Evolutionary conservation across 2,329 filamentous ascomycete species (phyloP), one percentile per base, ranked within the genome.

Genomic region (Xylaria sp.): DNA sequence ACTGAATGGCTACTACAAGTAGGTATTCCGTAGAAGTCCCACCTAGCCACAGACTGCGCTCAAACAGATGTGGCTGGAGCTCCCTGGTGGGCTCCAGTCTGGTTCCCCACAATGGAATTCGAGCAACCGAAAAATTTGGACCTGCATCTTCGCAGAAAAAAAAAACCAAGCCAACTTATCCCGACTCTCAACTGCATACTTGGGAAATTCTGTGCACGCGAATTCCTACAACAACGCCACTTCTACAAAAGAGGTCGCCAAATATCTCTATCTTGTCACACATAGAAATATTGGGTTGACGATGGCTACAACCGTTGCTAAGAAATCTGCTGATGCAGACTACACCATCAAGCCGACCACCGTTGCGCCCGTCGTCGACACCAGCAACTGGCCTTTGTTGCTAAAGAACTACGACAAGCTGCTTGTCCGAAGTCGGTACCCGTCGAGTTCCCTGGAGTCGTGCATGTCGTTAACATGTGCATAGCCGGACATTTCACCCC

Each of bases 381-480:
- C 91, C 69, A 92, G 88, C 80, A 84, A 87, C 75, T 97, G 92
- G 91, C 94, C 94, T 70, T 82, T 97, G 71, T 83, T 97, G 71
- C 83, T 97, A 72, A 96, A 96, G 82, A 96, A 97, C 80, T 97
- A 95, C 79, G 90, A 92, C 77, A 90, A 92, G 53, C 63, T 63
- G 6, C 59, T 65, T 34, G 61, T 65, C n/a, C 63, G 63, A 62
- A 63, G 61, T 58, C 54, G 50, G 52, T 57, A 55, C 49, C 49
- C 58, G 55, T n/a, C n/a, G 51, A 16, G 23, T 5, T 57, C 13
- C 56, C 54, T 42, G 53, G 39, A 59, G 35, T 39, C 30, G 19
- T 54, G 13, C 49, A 23, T 19, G n/a, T 61, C 62, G 10, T 55
- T 63, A 55, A 63, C 62, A 52, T 48, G 56, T 50, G 57, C 23